Percentiles rank a stretch among this genome's conserved stretches.
These are phyloP conservation scores for Colletotrichum scovillei DNA, from an alignment of 2,329 filamentous ascomycete species.

Conservation along the genomic window DNA sequence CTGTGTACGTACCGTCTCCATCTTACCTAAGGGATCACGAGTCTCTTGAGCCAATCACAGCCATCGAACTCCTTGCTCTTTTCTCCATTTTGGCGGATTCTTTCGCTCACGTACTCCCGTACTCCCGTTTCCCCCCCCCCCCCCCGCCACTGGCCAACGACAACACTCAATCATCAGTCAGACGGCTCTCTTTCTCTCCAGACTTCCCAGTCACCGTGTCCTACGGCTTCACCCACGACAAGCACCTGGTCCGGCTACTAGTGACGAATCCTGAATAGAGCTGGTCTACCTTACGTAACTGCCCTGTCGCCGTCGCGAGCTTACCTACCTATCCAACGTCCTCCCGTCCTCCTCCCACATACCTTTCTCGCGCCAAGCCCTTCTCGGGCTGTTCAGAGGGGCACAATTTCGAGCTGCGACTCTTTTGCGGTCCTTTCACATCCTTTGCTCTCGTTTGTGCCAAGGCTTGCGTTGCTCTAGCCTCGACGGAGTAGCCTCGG, in stretches of 20 bases:
- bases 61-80: background rate
- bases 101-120: background rate
- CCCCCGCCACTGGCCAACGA: too few relatives aligned
- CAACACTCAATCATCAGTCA: too few relatives aligned
- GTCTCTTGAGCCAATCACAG: background rate
- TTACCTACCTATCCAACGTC: constrained; percentile 12
- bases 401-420: background rate
- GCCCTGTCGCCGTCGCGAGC: background rate
- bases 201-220: too few relatives aligned
- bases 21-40: background rate
- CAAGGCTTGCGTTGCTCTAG: constrained; percentile 16
- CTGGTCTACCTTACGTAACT: background rate
- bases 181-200: too few relatives aligned
- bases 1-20: background rate
- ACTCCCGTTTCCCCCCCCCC: background rate
- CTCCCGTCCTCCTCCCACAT: constrained; percentile 27
- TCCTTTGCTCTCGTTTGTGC: background rate
- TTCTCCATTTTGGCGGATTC: background rate
- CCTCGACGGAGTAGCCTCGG: background rate
- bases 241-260: background rate
- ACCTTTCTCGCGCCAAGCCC: constrained; percentile 24
- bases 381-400: constrained; percentile 12
- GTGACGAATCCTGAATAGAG: background rate
- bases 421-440: background rate
- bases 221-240: background rate